A percentile compares a stretch with the other conserved stretches of the same genome.
These are phyloP conservation scores for Bertia moriformis DNA, from an alignment of 2,329 filamentous ascomycete species.

Conservation along the genomic window DNA sequence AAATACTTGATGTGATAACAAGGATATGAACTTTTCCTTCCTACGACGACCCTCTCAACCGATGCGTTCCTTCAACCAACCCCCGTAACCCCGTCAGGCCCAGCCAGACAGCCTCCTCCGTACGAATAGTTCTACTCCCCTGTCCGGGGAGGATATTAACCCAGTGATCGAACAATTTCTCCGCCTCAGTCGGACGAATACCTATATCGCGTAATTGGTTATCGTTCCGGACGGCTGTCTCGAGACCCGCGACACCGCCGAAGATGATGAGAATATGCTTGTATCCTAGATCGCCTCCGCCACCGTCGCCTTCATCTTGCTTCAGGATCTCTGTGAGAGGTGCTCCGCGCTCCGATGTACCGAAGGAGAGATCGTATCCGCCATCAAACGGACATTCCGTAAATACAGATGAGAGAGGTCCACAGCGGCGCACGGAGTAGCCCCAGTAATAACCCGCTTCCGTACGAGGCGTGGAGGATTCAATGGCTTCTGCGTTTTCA, in stretches of 20 bases:
- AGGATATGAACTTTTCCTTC: no score
- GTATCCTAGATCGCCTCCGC: no score
- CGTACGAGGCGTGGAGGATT: constrained; percentile 55
- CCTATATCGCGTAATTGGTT: constrained; percentile 40
- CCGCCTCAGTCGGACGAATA: constrained; percentile 47
- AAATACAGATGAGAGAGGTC: constrained; percentile 57
- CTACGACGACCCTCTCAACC: no score
- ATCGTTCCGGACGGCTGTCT: constrained; percentile 56
- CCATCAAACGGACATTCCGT: constrained; percentile 62
- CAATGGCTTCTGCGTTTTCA: constrained; percentile 54
- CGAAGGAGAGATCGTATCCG: constrained; percentile 72
- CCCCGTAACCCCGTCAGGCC: constrained; percentile 55
- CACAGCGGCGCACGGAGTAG: constrained; percentile 53
- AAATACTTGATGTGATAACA: no score
- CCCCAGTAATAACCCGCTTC: constrained; percentile 80
- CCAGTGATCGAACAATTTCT: constrained; percentile 70
- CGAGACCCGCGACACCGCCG: constrained; percentile 66
- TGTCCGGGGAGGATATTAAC: constrained; percentile 68
- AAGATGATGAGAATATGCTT: constrained; percentile 64
- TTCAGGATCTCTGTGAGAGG: no score
- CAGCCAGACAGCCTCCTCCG: constrained; percentile 71
- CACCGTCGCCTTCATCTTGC: no score
- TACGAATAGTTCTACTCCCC: constrained; percentile 68
- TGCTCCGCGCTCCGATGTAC: constrained; percentile 65
- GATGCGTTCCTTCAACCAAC: no score